Evolutionary conservation across 208 protist genomes (phyloP).

Genomic region (Wallacemonas rigidus): DNA sequence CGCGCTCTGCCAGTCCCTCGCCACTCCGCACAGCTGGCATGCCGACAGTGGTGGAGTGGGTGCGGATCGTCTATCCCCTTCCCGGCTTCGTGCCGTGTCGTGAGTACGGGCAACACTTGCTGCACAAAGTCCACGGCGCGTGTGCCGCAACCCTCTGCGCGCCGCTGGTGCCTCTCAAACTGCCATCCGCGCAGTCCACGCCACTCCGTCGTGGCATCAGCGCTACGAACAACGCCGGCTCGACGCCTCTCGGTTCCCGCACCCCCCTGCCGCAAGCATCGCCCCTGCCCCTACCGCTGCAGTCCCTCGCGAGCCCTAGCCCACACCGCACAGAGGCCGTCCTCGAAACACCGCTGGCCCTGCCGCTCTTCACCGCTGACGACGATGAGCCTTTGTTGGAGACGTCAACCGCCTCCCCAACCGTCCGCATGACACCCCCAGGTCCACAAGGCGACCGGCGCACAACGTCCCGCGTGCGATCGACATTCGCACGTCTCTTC

Average conservation of each 20-base stretch:
- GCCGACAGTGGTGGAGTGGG: slow-evolving; percentile 11
- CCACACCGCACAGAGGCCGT: background rate
- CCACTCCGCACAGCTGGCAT: background rate
- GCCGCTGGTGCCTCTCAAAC: background rate
- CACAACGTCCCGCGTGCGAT: background rate
- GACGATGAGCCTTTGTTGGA: background rate
- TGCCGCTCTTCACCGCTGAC: background rate
- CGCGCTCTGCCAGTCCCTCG: slow-evolving; percentile 4
- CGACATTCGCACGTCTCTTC: slow-evolving; percentile 8
- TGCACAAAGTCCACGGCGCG: slow-evolving; percentile 15
- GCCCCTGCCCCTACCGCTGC: background rate
- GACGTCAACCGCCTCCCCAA: background rate
- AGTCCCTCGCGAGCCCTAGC: slow-evolving; percentile 1
- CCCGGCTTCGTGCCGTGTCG: background rate
- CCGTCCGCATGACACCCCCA: background rate
- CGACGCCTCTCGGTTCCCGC: background rate
- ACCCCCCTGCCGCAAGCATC: background rate
- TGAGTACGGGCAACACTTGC: slow-evolving; percentile 7
- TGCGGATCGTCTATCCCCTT: slow-evolving; percentile 14
- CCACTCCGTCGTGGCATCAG: background rate
- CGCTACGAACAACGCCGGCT: background rate
- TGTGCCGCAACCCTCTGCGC: background rate
- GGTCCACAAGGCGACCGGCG: background rate
- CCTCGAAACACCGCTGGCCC: background rate
- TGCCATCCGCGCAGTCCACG: background rate